Evolutionary conservation across 2,329 filamentous ascomycete genomes (phyloP), one percentile per base, ranked within the genome.

Genomic region (Trichoderma oligosporum): DNA sequence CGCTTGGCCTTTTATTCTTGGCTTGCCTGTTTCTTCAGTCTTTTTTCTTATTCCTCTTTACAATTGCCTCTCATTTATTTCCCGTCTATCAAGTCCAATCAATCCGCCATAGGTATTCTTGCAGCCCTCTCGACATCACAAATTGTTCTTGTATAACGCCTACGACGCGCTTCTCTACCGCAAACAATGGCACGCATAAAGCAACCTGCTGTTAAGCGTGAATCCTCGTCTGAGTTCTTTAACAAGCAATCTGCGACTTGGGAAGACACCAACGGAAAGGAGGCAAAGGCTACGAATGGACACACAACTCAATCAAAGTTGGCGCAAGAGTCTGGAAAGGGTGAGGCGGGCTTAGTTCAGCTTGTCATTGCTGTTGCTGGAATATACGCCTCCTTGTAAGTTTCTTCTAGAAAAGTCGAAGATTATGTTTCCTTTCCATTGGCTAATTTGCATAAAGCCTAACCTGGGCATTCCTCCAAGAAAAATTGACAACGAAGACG

Each of bases 341-440:
- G 74, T 55, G 80, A 83, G 25, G 80, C 86, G 7, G 88, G 89
- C 4, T 70, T 90, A 27, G 68, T 88, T 66, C 88, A 96, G 72
- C 82, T 97, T 56, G 74, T 92, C 47, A 83, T 96, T 61, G 93
- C 92, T 63, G 91, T 97, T n/a, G 86, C 85, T 6, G 94, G 94
- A 59, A 99, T 99, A 66, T 99, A 99, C 72, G 91, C 88, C 33
- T 96, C 92, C 33, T 99, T 99, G 93, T 97, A 82, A 68, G 82
- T 74, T 27, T 22, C 55, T 25, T 7, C 18, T 44, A 4, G 11
- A 1, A 27, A 18, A 9, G 7, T 4, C 9, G n/a, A 18, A 25
- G 6, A 7, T 45, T 3, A 11, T 16, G 1, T 33, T 22, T n/a
- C 44, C 11, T 35, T 29, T 31, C 14, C 8, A 6, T 12, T 56